Evolutionary conservation across 2,329 filamentous ascomycete species (phyloP), one percentile per base, ranked within the genome.

Genomic region (Cordyceps cicadae): DNA sequence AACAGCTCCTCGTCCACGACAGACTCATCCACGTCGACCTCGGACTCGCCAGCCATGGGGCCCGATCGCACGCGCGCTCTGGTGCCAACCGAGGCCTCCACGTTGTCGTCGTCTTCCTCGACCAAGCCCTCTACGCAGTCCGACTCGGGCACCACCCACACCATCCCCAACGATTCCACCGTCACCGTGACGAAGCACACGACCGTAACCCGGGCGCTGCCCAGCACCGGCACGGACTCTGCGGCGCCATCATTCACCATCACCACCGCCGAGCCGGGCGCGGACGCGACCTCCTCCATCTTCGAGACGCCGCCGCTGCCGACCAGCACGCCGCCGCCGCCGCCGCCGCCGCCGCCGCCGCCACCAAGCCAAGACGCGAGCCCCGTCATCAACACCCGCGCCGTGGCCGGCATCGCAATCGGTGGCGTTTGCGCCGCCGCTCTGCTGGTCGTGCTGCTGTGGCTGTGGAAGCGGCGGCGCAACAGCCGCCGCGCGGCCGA

Each of bases 161-260:
- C 71, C 8, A 69, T 75, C 45, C 70, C 72, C 7, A 75, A 74
- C 59, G 66, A 68, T 39, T 67, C 68, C 3, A 64, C 68, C 43
- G 66, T 76, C 49, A 75, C 74, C 1, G 61, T 74, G 17, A 75
- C 71, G 11, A 70, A 61, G 46, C 71, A 72, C 55, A 75, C 72
- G n/a, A 62, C 71, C 52, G 66, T 71, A 39, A 61, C 60, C 48
- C 34, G 29, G 60, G 29, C 34, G 19, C 26, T 61, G n/a, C 41
- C 60, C 62, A 59, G 68, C 54, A 69, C 66, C 19, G 66, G 67
- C 51, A 69, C 67, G 29, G 63, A 67, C 2, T 64, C 68, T 19
- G 37, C 65, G 5, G 19, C 46, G 43, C 45, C 45, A 1, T n/a
- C 45, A 7, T 19, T 24, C n/a, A 46, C 46, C 15, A 61, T 4